Percentiles rank a stretch among this genome's conserved stretches.
Evolutionary conservation across 805 yeast species (phyloP).

Genomic region (Zygosaccharomyces kombuchaensis): DNA sequence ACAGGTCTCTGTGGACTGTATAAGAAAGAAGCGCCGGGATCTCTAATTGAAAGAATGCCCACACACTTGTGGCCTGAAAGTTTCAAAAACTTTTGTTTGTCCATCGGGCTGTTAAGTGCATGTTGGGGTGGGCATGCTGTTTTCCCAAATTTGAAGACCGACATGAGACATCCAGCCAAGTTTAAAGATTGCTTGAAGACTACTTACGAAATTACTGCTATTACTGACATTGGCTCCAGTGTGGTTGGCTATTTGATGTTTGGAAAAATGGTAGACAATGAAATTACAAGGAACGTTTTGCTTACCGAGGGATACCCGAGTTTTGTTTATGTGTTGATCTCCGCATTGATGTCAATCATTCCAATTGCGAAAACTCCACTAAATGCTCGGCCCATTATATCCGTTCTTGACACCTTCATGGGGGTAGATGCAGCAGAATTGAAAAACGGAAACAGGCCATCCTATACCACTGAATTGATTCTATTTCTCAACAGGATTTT

Average conservation of each 20-base stretch:
- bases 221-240: conserved; percentile 62
- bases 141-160: conserved; percentile 66
- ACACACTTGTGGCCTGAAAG: conserved; percentile 64
- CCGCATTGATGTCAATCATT: conserved; percentile 69
- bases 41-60: conserved; percentile 57
- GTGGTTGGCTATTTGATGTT: conserved; percentile 74
- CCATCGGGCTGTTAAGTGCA: conserved; percentile 67
- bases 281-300: conserved; percentile 72
- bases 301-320: conserved; percentile 63
- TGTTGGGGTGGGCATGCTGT: conserved; percentile 87
- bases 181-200: conserved; percentile 49
- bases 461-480: conserved; percentile 19
- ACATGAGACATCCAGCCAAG: conserved; percentile 63
- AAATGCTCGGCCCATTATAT: conserved; percentile 74
- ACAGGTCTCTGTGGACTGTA: conserved; percentile 61
- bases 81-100: conserved; percentile 47
- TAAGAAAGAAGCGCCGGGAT: conserved; percentile 66
- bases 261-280: conserved; percentile 64
- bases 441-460: conserved; percentile 18
- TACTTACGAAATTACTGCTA: conserved; percentile 57
- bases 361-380: conserved; percentile 84
- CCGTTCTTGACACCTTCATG: conserved; percentile 59
- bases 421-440: conserved; percentile 25
- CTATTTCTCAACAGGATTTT: conserved; percentile 35
- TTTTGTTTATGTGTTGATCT: conserved; percentile 53